These are phyloP conservation scores for Microascus cirrosus DNA, from an alignment of 2,329 filamentous ascomycete species.

Conservation along the genomic window DNA sequence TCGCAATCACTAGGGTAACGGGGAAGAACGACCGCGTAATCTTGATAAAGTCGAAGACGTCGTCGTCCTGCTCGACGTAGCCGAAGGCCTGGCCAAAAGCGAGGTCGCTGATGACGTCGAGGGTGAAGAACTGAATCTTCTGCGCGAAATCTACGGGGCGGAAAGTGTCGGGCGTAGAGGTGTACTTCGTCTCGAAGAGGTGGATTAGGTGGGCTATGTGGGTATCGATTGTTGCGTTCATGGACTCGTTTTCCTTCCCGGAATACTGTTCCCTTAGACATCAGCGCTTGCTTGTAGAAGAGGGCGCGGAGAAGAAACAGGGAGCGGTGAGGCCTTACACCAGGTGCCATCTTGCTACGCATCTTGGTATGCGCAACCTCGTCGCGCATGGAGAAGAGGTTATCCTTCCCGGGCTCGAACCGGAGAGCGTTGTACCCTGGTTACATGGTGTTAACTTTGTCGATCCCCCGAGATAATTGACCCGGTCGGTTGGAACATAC, in stretches of 20 bases:
- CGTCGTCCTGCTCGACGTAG: conserved; percentile 31
- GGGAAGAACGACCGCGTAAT: conserved; percentile 30
- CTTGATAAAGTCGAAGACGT: conserved; percentile 35
- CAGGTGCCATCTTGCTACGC: conserved; percentile 37
- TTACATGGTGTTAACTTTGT: background rate
- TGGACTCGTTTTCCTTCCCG: conserved; percentile 36
- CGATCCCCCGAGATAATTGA: background rate
- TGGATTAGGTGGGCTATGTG: conserved; percentile 31
- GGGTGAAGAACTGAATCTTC: conserved; percentile 39
- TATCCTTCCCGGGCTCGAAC: conserved; percentile 15
- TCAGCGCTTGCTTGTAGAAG: background rate
- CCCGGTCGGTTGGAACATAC: conserved; percentile 21
- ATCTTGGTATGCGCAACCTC: conserved; percentile 31
- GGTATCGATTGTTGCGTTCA: conserved; percentile 36
- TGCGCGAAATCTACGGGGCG: conserved; percentile 35
- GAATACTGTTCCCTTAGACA: conserved; percentile 34
- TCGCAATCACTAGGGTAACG: conserved; percentile 28
- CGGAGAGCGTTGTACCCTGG: background rate
- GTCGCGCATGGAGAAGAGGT: conserved; percentile 34
- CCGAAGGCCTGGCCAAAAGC: conserved; percentile 40
- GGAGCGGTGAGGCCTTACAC: conserved; percentile 21
- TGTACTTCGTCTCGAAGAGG: conserved; percentile 34
- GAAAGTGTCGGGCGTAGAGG: conserved; percentile 17
- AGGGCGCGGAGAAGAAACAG: background rate
- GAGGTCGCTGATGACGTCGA: conserved; percentile 43